Base-by-base conservation (phyloP, 306 rosid genomes). In the Citrullus amarus region DNA sequence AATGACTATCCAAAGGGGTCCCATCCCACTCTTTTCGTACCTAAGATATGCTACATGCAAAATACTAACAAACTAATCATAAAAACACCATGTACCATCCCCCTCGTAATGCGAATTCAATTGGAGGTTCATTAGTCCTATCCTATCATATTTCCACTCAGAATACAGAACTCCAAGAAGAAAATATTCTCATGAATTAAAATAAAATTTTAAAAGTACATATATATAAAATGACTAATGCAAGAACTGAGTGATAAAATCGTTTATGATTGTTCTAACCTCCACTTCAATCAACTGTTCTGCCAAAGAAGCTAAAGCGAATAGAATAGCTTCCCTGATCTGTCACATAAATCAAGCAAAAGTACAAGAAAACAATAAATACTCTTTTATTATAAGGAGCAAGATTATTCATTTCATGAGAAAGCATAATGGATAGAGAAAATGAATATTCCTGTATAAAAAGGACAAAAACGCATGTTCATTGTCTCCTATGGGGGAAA, bases 261-360 rank as follows among this genome's bases (percentile, higher is more conserved):
- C 43, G 69, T 74, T 6, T 16, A 0, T 41, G 77, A 81, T 78
- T 84, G 79, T 8, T 38, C 44, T 74, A 72, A 92, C 98, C 97
- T 92, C 89, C 60, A 88, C 84, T 84, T 92, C 95, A 78, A 82
- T 83, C 86, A 90, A 83, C 61, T 88, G 93, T 56, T 94, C 98
- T 38, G 97, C 90, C 81, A 92, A 84, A 75, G 94, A 92, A 56
- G 93, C 83, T 80, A 92, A 83, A 61, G 96, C 91, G 85, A 84
- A 92, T 62, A 94, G 89, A 48, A 90, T 83, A 82, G 97, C 97
- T 89, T 94, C 98, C 87, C 91, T 92, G 55, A 86, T 85, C 98
- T 94, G 96, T 86, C 84, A 91, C 79, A 82, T 56, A 22, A 70
- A 44, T 70, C 71, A 81, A 44, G 80, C 55, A 80, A 60, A 76